phyloP scores from a whole-genome alignment of 192 early-diverging fungal species.

The Borealophlyctis nickersoniae region DNA sequence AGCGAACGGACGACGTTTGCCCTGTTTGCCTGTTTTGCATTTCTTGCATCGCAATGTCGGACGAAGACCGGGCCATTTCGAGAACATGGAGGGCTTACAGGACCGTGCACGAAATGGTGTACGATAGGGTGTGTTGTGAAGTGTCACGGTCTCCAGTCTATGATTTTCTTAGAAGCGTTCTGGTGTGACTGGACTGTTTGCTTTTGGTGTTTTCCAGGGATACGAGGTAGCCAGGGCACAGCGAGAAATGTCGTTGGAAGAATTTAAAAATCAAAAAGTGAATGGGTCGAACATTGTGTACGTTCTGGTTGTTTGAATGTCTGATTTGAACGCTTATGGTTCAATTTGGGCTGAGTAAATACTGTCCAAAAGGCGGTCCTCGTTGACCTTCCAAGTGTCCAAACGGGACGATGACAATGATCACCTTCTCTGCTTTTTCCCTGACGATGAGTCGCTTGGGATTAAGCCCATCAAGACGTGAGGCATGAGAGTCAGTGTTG shows the following conservation, averaged over 20 bases:
- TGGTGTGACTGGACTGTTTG: constrained; percentile 1
- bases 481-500: not conserved
- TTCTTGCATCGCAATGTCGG: no score
- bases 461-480: constrained; percentile 86
- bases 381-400: constrained; percentile 81
- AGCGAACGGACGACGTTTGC: no score
- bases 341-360: not conserved
- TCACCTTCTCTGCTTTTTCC: constrained; percentile 89
- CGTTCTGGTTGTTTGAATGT: constrained; percentile 16
- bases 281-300: constrained; percentile 76
- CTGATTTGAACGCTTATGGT: not conserved
- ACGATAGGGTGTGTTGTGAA: constrained; percentile 69
- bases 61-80: constrained; percentile 20
- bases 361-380: constrained; percentile 52
- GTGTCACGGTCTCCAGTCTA: no score
- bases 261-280: constrained; percentile 69
- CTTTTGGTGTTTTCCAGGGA: constrained; percentile 47
- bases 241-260: constrained; percentile 76
- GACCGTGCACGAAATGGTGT: constrained; percentile 87
- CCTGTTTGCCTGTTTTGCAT: no score
- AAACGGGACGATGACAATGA: constrained; percentile 76
- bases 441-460: constrained; percentile 83
- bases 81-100: constrained; percentile 69
- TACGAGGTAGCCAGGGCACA: constrained; percentile 78
- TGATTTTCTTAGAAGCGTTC: not conserved